Conservation (phyloP, 768 basidiomycete species). For the Neoboletus magnificus region DNA sequence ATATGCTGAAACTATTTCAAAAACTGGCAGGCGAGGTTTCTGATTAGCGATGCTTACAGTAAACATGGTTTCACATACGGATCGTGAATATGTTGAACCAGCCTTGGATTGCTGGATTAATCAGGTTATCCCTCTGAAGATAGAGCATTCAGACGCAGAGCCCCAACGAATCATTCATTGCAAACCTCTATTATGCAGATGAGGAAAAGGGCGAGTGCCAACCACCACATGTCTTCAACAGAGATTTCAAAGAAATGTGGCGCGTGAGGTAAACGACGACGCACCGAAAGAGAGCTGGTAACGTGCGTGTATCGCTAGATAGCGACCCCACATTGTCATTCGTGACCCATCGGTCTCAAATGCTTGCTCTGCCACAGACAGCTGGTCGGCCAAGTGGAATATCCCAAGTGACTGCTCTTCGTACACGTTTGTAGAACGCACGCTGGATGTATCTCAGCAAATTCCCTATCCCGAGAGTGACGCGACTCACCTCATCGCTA, state of each 20-base stretch:
- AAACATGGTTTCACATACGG: slow-evolving; percentile 41
- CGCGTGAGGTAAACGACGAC: slow-evolving; percentile 15
- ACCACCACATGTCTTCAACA: slow-evolving; percentile 92
- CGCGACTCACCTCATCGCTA: slow-evolving; percentile 65
- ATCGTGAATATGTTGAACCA: slow-evolving; percentile 89
- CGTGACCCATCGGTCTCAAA: slow-evolving; percentile 46
- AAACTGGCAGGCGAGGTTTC: slow-evolving; percentile 45
- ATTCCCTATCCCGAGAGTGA: not conserved
- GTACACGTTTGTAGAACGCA: slow-evolving; percentile 91
- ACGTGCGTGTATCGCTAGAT: slow-evolving; percentile 78
- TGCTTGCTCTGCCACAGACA: slow-evolving; percentile 43
- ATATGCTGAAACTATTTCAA: slow-evolving; percentile 86
- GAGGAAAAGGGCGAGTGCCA: slow-evolving; percentile 77
- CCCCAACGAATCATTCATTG: not conserved
- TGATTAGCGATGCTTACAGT: not conserved
- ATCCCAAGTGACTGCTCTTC: slow-evolving; percentile 91
- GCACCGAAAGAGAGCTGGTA: slow-evolving; percentile 88
- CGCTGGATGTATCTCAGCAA: slow-evolving; percentile 40
- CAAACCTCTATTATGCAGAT: slow-evolving; percentile 91
- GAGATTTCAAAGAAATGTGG: not conserved
- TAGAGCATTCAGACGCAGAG: slow-evolving; percentile 1
- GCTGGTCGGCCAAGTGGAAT: slow-evolving; percentile 51
- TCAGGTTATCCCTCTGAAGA: slow-evolving; percentile 55
- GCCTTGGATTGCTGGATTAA: slow-evolving; percentile 44
- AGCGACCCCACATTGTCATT: slow-evolving; percentile 68